Conservation (phyloP, 495 filamentous ascomycete genomes). For the Aspergillus cristatus region DNA sequence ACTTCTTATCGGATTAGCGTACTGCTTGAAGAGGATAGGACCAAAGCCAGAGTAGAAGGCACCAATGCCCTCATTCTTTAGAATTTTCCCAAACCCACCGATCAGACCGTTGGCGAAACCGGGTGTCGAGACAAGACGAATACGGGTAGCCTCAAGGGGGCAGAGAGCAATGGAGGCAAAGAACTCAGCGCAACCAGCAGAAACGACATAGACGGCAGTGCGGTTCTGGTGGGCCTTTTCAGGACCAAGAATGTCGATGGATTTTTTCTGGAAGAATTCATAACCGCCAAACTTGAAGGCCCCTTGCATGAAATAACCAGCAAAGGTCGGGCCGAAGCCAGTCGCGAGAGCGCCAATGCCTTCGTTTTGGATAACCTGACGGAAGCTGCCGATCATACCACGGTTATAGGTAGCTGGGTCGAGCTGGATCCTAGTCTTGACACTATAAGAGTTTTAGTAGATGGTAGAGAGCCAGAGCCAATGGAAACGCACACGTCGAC, state of each 20-base stretch:
- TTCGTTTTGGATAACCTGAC: slow-evolving; percentile 72
- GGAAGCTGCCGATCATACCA: slow-evolving; percentile 80
- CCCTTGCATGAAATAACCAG: slow-evolving; percentile 91
- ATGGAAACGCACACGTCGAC: slow-evolving; percentile 67
- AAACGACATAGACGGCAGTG: slow-evolving; percentile 81
- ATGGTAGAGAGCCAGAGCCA: no score
- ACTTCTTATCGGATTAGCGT: slow-evolving; percentile 43
- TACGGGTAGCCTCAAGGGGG: slow-evolving; percentile 89
- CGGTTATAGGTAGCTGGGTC: slow-evolving; percentile 85
- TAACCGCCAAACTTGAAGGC: slow-evolving; percentile 94
- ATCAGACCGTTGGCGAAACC: slow-evolving; percentile 76
- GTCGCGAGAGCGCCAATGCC: slow-evolving; percentile 83
- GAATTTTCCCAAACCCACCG: slow-evolving; percentile 76
- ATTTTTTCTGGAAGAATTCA: slow-evolving; percentile 92
- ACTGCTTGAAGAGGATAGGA: slow-evolving; percentile 94
- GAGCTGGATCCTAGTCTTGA: slow-evolving; percentile 93
- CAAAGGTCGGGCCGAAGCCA: slow-evolving; percentile 76
- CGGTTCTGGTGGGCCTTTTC: slow-evolving; percentile 80
- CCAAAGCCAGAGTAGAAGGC: slow-evolving; percentile 95
- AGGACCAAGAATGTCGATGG: slow-evolving; percentile 69
- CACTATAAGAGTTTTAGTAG: slow-evolving; percentile 37
- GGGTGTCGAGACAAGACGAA: slow-evolving; percentile 86
- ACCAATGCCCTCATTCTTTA: slow-evolving; percentile 74
- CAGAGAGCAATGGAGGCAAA: slow-evolving; percentile 91
- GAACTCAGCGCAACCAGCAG: slow-evolving; percentile 77